Percentiles rank a stretch among this genome's conserved stretches.
These are phyloP conservation scores for Nigrospora oryzae DNA, from an alignment of 2,329 filamentous ascomycete genomes.

Conservation along the genomic window DNA sequence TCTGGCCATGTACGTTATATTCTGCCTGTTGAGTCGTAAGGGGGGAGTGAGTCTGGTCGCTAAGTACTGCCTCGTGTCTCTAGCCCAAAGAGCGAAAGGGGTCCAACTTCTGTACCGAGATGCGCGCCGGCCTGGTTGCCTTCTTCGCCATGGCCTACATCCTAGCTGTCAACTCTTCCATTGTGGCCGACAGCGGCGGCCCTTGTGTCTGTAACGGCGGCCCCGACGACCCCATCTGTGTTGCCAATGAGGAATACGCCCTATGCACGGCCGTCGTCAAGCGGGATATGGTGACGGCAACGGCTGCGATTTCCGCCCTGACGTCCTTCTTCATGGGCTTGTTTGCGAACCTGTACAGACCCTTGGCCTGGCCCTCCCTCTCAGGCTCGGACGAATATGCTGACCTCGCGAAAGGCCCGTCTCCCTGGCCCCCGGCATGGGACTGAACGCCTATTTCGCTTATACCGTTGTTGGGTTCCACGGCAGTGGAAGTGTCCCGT, in stretches of 20 bases:
- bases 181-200: constrained; percentile 27
- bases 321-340: constrained; percentile 78
- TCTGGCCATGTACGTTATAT: constrained; percentile 65
- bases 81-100: constrained; percentile 64
- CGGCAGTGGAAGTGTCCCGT: constrained; percentile 65
- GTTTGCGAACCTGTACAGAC: constrained; percentile 61
- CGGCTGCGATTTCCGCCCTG: constrained; percentile 72
- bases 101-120: constrained; percentile 73
- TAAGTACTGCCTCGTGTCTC: constrained; percentile 2
- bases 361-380: background rate
- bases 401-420: constrained; percentile 39
- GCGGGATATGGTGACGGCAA: constrained; percentile 76
- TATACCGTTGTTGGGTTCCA: constrained; percentile 67
- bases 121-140: constrained; percentile 74
- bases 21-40: background rate
- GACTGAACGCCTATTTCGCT: constrained; percentile 80
- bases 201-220: constrained; percentile 63
- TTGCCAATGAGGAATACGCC: constrained; percentile 47
- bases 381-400: constrained; percentile 2
- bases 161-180: constrained; percentile 20
- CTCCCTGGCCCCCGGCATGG: constrained; percentile 67
- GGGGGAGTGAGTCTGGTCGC: background rate
- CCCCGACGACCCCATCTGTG: constrained; percentile 43
- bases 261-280: constrained; percentile 58
- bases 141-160: constrained; percentile 58